phyloP scores from a whole-genome alignment of 768 basidiomycete species.

The Leccinum uliginosum region DNA sequence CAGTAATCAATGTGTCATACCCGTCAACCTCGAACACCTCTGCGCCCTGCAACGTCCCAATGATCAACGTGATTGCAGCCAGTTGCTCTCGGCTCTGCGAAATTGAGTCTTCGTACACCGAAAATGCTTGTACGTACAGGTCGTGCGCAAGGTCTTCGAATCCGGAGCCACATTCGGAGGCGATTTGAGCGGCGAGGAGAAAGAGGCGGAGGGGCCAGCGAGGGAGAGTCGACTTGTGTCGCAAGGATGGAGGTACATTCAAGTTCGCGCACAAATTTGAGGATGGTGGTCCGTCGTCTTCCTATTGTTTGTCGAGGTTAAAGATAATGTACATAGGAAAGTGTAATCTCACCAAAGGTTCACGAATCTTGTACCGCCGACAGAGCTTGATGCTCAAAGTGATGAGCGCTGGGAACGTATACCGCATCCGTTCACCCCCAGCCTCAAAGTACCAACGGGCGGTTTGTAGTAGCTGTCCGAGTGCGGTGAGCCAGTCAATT shows the following conservation, averaged over 20 bases:
- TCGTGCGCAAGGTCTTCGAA: too few species aligned
- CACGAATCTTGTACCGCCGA: slow-evolving; percentile 76
- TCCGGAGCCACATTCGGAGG: slow-evolving; percentile 91
- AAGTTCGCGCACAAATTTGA: slow-evolving; percentile 94
- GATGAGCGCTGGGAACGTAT: too few species aligned
- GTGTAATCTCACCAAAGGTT: slow-evolving; percentile 49
- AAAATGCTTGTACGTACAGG: too few species aligned
- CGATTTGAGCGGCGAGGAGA: slow-evolving; percentile 91
- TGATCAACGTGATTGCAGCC: too few species aligned
- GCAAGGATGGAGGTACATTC: slow-evolving; percentile 90
- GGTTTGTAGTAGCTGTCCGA: slow-evolving; percentile 74
- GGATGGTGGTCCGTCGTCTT: slow-evolving; percentile 83
- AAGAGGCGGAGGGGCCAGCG: slow-evolving; percentile 90
- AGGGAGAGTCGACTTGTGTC: slow-evolving; percentile 87
- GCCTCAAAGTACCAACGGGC: slow-evolving; percentile 86
- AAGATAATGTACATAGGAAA: not conserved
- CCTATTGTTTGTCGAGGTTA: slow-evolving; percentile 38
- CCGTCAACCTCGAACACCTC: slow-evolving; percentile 92
- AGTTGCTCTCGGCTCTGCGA: too few species aligned
- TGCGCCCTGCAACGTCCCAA: slow-evolving; percentile 83
- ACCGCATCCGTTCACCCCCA: slow-evolving; percentile 92
- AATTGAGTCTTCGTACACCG: too few species aligned
- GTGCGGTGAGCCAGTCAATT: not conserved
- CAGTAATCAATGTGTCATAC: slow-evolving; percentile 96
- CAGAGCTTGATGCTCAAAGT: slow-evolving; percentile 91